phyloP scores from a whole-genome alignment of 1,284 basidiomycete genomes.

The Coniferiporia sulphurascens region DNA sequence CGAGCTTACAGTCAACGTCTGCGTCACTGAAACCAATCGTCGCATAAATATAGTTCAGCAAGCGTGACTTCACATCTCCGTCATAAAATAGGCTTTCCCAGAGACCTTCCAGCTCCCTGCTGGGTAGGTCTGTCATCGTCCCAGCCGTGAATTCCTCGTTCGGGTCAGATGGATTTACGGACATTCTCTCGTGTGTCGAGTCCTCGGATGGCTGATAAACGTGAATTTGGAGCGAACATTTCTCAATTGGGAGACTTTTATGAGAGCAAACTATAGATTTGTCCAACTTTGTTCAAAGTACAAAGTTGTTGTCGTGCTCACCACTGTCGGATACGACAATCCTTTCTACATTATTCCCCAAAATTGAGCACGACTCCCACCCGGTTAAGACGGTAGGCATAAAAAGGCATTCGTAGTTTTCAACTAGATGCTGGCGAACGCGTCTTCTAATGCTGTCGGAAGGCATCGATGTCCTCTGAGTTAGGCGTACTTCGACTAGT shows the following conservation, averaged over 20 bases:
- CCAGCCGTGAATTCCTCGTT: constrained; percentile 77
- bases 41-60: constrained; percentile 93
- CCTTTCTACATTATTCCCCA: constrained; percentile 71
- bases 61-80: constrained; percentile 82
- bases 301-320: constrained; percentile 19
- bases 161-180: constrained; percentile 17
- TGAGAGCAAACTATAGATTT: constrained; percentile 8
- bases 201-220: constrained; percentile 77
- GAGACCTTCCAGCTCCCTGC: constrained; percentile 77
- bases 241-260: constrained; percentile 45
- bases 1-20: constrained; percentile 73
- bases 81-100: constrained; percentile 91
- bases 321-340: constrained; percentile 69
- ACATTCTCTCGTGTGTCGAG: constrained; percentile 67
- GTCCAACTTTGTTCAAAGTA: constrained; percentile 30
- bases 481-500: constrained; percentile 80
- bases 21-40: constrained; percentile 88
- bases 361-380: constrained; percentile 69
- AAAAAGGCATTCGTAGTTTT: constrained; percentile 55
- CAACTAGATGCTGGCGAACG: constrained; percentile 56
- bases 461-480: constrained; percentile 58
- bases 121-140: constrained; percentile 82
- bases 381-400: constrained; percentile 64
- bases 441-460: constrained; percentile 66
- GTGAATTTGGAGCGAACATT: constrained; percentile 72